A percentile compares a stretch with the other conserved stretches of the same genome.
Conservation (phyloP, 257 asterid species). For the Paulownia fortunei region DNA sequence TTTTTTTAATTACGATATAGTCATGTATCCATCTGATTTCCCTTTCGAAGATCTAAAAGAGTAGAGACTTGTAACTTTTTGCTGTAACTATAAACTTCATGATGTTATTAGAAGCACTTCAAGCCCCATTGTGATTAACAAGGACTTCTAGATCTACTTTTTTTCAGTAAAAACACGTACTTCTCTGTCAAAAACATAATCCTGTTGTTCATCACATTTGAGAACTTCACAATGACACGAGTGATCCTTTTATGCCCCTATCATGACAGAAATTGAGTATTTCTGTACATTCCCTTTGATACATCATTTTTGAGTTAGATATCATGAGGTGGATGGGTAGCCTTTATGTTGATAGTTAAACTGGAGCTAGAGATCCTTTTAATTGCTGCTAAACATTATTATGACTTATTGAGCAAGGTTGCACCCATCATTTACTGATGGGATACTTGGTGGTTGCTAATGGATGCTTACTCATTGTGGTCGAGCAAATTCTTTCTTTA, state of each 20-base stretch:
- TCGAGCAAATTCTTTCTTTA: not conserved
- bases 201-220: not conserved
- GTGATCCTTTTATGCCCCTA: not conserved
- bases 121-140: not conserved
- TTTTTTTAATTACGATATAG: not conserved
- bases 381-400: not conserved
- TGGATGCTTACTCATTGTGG: too few relatives aligned
- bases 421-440: not conserved
- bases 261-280: not conserved
- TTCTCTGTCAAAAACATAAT: not conserved
- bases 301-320: not conserved
- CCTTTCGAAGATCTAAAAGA: not conserved
- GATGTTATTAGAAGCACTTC: not conserved
- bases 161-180: not conserved
- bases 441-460: too few relatives aligned
- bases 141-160: not conserved
- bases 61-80: not conserved
- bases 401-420: not conserved
- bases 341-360: not conserved
- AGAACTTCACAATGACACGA: not conserved
- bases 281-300: not conserved
- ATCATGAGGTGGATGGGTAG: not conserved
- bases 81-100: not conserved
- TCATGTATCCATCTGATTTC: not conserved
- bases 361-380: not conserved